A percentile compares a stretch with the other conserved stretches of the same genome.
Conservation (phyloP, 768 basidiomycete genomes). For the Lentinula raphanica region DNA sequence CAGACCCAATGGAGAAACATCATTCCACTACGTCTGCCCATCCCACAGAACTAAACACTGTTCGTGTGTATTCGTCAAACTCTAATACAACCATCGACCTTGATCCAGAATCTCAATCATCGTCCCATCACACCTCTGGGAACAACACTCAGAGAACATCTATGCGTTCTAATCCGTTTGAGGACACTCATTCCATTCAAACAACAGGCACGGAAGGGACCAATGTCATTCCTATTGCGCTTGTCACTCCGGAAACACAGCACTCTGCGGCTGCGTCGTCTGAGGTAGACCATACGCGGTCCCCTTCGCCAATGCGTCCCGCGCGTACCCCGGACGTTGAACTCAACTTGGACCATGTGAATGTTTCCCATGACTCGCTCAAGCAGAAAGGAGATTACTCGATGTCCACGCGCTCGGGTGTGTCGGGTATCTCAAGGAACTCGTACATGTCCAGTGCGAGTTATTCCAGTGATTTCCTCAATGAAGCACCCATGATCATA, state of each 20-base stretch:
- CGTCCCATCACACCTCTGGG: conserved; percentile 17
- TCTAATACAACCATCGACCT: conserved; percentile 54
- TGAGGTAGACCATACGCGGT: conserved; percentile 27
- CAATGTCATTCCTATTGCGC: conserved; percentile 83
- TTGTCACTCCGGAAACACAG: conserved; percentile 56
- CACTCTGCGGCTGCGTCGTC: conserved; percentile 17
- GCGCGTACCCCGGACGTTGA: conserved; percentile 55
- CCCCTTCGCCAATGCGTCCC: conserved; percentile 49
- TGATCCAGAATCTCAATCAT: conserved; percentile 44
- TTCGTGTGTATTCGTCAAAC: conserved; percentile 45
- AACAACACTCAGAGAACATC: conserved; percentile 25
- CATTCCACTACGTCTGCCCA: conserved; percentile 15
- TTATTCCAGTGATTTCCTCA: conserved; percentile 72
- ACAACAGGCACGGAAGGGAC: conserved; percentile 77
- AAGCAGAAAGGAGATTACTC: conserved; percentile 33
- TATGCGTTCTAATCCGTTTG: conserved; percentile 62
- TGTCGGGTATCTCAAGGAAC: conserved; percentile 47
- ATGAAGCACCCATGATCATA: conserved; percentile 79
- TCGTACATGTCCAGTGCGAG: conserved; percentile 75
- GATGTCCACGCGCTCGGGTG: conserved; percentile 49
- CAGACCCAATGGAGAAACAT: conserved; percentile 74
- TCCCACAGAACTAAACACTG: conserved; percentile 31
- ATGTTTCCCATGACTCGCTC: conserved; percentile 51
- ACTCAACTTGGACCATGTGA: conserved; percentile 59
- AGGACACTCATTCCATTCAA: conserved; percentile 74